Base-by-base conservation (phyloP, 305 asterid genomes). In the Andrographis paniculata region DNA sequence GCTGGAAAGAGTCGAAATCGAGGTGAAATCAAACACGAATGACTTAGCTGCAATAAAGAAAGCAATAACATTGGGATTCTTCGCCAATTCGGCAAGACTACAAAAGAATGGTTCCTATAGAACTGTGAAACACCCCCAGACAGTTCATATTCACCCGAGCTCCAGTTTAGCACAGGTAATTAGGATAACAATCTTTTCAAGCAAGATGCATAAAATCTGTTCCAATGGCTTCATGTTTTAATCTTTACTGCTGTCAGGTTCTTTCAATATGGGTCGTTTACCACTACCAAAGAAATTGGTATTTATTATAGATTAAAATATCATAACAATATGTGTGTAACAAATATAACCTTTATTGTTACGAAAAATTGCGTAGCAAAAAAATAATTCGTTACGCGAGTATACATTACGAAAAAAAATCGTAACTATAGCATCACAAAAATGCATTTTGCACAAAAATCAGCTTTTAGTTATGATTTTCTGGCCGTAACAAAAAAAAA, bases 261-360 rank as follows among this genome's bases (percentile, higher is more conserved):
- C 87, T 74, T 41, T 96, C 95, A 0, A 80, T 93, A 64, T 89
- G 96, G 98, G 88, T 76, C 20, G 62, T 89, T 55, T 86, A 89
- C 72, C n/a, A n/a, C n/a, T n/a, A n/a, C n/a, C n/a, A n/a, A n/a
- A n/a, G n/a, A n/a, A n/a, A n/a, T n/a, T n/a, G n/a, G n/a, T n/a
- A n/a, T n/a, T n/a, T n/a, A n/a, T n/a, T n/a, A n/a, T n/a, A n/a
- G n/a, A n/a, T n/a, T n/a, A n/a, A n/a, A n/a, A n/a, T n/a, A n/a
- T n/a, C n/a, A n/a, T n/a, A n/a, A n/a, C n/a, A n/a, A n/a, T n/a
- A n/a, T n/a, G n/a, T n/a, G n/a, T n/a, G n/a, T n/a, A n/a, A n/a
- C n/a, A n/a, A n/a, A n/a, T n/a, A n/a, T n/a, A n/a, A n/a, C n/a
- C n/a, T n/a, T n/a, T n/a, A n/a, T n/a, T n/a, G n/a, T n/a, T n/a